Base-by-base conservation (phyloP, 768 basidiomycete species). In the Mycena galopus region DNA sequence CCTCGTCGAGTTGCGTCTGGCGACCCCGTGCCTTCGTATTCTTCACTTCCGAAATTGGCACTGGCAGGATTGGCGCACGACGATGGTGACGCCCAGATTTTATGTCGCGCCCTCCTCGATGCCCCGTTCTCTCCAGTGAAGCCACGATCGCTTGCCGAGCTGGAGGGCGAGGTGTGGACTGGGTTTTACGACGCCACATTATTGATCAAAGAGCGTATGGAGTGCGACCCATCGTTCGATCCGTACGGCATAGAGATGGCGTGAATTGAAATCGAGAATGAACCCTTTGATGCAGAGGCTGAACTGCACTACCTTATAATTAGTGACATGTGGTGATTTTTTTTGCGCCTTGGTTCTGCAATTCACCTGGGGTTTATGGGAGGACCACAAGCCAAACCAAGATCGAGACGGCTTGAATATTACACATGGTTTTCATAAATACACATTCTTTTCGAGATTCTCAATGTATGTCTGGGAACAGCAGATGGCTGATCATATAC, bases 401-500 rank as follows among this genome's bases (percentile, higher is more conserved):
- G n/a, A n/a, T n/a, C n/a, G n/a, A n/a, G 42, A 44, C 44, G 44
- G n/a, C 17, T 19, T n/a, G 6, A 47, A n/a, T 51, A 10, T 23
- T 8, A 25, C 27, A 25, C 23, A 51, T 11, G 11, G 25, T 47
- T 17, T 30, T 55, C 29, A 19, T 55, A 29, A 29, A 30, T 55
- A 55, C 53, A 55, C 27, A 19, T 29, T n/a, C 51, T 29, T 55
- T 19, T 50, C 21, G 6, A 19, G n/a, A n/a, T 55, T 25, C 23
- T 35, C 58, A 71, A 60, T 74, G 69, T 35, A 71, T 69, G 21
- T 74, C 73, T 7, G 73, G 69, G 23, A 74, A 32, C 21, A 94
- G 83, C 8, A 94, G 47, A 37, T 83, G 80, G 72, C 89, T 88
- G 74, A 96, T 77, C 16, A 88, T 33, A 53, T 92, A 86, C 8